phyloP scores from a whole-genome alignment of 352 stramenopile species.

The Blastocystis sp. region DNA sequence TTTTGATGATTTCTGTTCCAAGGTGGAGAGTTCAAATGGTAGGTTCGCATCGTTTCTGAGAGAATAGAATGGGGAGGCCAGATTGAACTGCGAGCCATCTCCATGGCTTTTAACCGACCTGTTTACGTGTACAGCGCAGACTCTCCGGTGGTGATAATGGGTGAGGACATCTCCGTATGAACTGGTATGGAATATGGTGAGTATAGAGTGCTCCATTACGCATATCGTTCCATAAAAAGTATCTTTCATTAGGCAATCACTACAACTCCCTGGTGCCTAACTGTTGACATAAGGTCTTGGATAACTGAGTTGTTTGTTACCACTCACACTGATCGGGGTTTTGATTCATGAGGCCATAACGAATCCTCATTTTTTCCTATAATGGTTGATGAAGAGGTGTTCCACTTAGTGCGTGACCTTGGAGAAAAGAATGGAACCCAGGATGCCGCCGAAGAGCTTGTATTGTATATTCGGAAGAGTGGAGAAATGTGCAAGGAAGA shows the following conservation, averaged over 20 bases:
- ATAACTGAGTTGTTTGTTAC: not conserved
- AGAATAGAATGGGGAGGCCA: slow-evolving; percentile 51
- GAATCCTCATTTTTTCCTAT: not conserved
- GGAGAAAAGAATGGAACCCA: not conserved
- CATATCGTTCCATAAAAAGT: slow-evolving; percentile 47
- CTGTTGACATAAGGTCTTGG: not conserved
- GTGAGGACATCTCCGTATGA: not conserved
- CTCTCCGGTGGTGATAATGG: not conserved
- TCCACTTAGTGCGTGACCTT: not conserved
- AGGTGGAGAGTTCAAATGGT: slow-evolving; percentile 46
- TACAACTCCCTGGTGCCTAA: slow-evolving; percentile 26
- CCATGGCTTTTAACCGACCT: not conserved
- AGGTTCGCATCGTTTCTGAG: not conserved
- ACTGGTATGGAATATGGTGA: not conserved
- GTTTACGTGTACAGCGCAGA: slow-evolving; percentile 46
- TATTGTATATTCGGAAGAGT: not conserved
- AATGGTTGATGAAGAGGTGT: not conserved
- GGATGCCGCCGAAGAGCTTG: not conserved
- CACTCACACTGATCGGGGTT: not conserved
- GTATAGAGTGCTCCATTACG: not conserved
- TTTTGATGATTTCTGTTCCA: slow-evolving; percentile 30
- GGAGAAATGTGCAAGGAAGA: not conserved
- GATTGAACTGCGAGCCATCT: not conserved
- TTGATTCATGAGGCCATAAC: not conserved
- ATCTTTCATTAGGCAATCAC: slow-evolving; percentile 35